Evolutionary conservation across 495 filamentous ascomycete genomes (phyloP), one percentile per base, ranked within the genome.

Genomic region (Tuber indicum): DNA sequence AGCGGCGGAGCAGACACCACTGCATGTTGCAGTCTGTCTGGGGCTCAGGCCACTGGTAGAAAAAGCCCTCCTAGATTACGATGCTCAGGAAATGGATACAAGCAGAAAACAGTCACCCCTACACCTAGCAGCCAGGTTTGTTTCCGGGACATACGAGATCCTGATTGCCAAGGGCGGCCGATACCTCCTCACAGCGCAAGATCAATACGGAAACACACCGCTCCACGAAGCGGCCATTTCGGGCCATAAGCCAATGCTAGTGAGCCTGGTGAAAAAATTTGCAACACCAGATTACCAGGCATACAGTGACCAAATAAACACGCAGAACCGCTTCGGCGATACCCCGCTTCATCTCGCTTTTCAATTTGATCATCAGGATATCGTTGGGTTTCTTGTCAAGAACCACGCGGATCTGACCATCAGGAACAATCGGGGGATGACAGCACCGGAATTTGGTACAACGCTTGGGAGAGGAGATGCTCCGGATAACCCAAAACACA

Each of bases 391-490:
- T 16, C 26, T 62, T 3, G n/a, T 62, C n/a, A 1, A 16, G 9
- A 4, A 32, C 1, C n/a, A 9, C 10, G 52, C 52, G n/a, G 12
- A 83, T 77, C 19, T 0, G 1, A 16, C 52, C 0, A 62, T 46
- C 36, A 17, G 10, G 36, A 44, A 77, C 75, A 3, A 0, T 52
- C 0, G 1, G 17, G 79, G 52, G 49, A 72, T 76, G 32, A 70
- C 69, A 76, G 72, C 77, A 74, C 0, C 88, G 86, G 46, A 92
- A 78, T 0, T 94, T 92, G 32, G 89, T 92, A 76, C 95, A 86
- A 79, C 90, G 87, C 69, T 88, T 86, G 4, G 93, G 94, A 81
- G 91, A 96, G 58, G 94, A 80, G 2, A 93, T 71, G 1, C 89
- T 79, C 3, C 79, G 84, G 84, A 87, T 94, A 36, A 88, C 0